Evolutionary conservation across 495 filamentous ascomycete genomes (phyloP), one percentile per base, ranked within the genome.

Genomic region (Bryoglossum gracile): DNA sequence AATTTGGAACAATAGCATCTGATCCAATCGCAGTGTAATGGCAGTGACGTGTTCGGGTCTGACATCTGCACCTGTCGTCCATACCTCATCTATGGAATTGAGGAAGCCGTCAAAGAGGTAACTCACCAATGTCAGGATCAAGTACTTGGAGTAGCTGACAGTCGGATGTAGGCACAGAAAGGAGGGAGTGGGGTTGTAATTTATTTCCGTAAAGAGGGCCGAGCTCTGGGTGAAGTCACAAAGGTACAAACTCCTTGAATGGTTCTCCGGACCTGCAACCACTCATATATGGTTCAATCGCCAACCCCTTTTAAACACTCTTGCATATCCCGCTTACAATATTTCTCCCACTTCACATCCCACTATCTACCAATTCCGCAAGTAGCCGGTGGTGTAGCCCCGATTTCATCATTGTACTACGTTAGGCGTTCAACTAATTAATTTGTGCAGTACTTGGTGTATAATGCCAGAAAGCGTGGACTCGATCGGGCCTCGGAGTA

Each of bases 171-270:
- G 42, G 17, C 30, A 51, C 45, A 47, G 19, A 86, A 83, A 42
- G 92, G 92, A 39, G 92, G 92, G 33, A 89, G 83, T 57, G 92
- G 92, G 39, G 91, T 98, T 26, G 92, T 97, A 22, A 95, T 98
- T 64, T 98, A 98, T 67, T 98, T 98, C 81, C 86, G 92, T 46
- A 98, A 98, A 67, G 92, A 98, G 68, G 92, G 92, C 8, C 78
- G 91, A 50, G 91, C 92, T 23, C 69, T 96, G 9, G 92, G 92
- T n/a, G 92, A 98, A 67, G 92, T 98, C 19, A 94, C 92, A 42
- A 98, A 98, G 74, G 79, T 82, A 72, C 56, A 32, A 24, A 34
- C 21, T 26, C 38, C 21, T 46, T 41, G 40, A 37, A 38, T 50
- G 41, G 33, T n/a, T 43, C 26, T 11, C 49, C 3, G 44, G 40